Base-by-base conservation (phyloP, 2,329 filamentous ascomycete genomes). In the Neofusicoccum parvum region DNA sequence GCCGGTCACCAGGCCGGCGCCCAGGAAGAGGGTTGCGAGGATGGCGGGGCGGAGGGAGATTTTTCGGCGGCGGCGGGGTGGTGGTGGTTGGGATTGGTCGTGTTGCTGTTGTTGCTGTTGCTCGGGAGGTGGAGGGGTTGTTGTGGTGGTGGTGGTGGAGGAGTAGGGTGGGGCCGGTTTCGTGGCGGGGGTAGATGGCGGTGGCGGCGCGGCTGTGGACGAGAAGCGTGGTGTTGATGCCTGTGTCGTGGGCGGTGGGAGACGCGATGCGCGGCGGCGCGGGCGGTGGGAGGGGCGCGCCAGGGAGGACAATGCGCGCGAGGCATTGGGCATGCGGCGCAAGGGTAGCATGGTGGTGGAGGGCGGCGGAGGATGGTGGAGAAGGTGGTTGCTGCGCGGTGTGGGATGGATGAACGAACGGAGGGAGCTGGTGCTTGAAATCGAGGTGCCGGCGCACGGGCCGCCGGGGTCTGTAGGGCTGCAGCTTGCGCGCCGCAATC, bases 41-140 rank as follows among this genome's bases (percentile, higher is more conserved):
- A 64, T 64, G 48, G 45, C n/a, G 48, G 62, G 62, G 14, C 62
- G 62, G 37, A 64, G 62, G 62, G 62, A 64, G n/a, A 12, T 3
- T 36, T 32, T 15, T 14, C 20, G 23, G 48, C 48, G 45, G 17
- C 48, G 48, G 48, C 27, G 48, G 48, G 53, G 53, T 12, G 53
- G 53, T 45, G n/a, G 54, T 23, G 11, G 41, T 5, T 9, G 56
- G n/a, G n/a, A n/a, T n/a, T 48, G 12, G 54, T 36, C 3, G 27
- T n/a, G 14, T 10, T 51, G 49, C 3, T 10, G 15, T 36, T 53
- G 15, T 53, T 36, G 9, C n/a, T 36, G 15, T 20, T 36, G 32
- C 1, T 27, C 27, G 5, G 2, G 27, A 5, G 2, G 27, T 27
- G 27, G 27, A 27, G 27, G 27, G 27, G 27, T 27, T 27, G 27